Conservation (phyloP, 2,329 filamentous ascomycete species). For the Pseudogymnoascus sp. region DNA sequence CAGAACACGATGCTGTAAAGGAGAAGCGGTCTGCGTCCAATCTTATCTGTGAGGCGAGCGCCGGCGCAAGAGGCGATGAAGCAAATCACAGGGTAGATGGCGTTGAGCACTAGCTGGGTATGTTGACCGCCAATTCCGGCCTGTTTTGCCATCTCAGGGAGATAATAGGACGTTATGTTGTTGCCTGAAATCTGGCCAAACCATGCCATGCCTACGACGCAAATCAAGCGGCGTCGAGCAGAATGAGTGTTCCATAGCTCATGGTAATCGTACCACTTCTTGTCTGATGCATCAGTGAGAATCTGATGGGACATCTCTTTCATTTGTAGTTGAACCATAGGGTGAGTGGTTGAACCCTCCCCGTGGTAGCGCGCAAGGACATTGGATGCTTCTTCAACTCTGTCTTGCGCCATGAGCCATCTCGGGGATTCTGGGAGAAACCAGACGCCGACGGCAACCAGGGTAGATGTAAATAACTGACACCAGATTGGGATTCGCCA, state of each 20-base stretch:
- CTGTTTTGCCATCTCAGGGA: conserved; percentile 19
- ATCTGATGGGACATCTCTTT: conserved; percentile 17
- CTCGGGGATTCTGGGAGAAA: conserved; percentile 50
- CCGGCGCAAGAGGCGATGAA: conserved; percentile 19
- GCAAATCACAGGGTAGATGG: conserved; percentile 21
- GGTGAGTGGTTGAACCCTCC: conserved; percentile 29
- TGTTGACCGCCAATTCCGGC: conserved; percentile 27
- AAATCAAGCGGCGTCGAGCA: conserved; percentile 16
- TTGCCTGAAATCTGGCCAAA: conserved; percentile 29
- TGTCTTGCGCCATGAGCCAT: conserved; percentile 49
- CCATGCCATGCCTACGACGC: conserved; percentile 18
- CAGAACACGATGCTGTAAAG: conserved; percentile 22
- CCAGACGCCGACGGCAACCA: conserved; percentile 31
- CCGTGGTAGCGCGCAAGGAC: conserved; percentile 52
- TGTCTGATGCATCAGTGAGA: conserved; percentile 16
- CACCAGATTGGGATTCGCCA: conserved; percentile 32
- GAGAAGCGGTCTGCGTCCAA: conserved; percentile 26
- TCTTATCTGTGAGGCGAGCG: conserved; percentile 19
- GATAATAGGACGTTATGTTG: conserved; percentile 20
- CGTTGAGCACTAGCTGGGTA: conserved; percentile 24
- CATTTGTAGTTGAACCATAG: conserved; percentile 16
- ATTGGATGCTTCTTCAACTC: conserved; percentile 45
- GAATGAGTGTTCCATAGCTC: conserved; percentile 16
- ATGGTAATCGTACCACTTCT: conserved; percentile 19
- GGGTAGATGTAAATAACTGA: conserved; percentile 22